A percentile compares a stretch with the other conserved stretches of the same genome.
Evolutionary conservation across 495 filamentous ascomycete species (phyloP).

Genomic region (Penicillium crystallinum): DNA sequence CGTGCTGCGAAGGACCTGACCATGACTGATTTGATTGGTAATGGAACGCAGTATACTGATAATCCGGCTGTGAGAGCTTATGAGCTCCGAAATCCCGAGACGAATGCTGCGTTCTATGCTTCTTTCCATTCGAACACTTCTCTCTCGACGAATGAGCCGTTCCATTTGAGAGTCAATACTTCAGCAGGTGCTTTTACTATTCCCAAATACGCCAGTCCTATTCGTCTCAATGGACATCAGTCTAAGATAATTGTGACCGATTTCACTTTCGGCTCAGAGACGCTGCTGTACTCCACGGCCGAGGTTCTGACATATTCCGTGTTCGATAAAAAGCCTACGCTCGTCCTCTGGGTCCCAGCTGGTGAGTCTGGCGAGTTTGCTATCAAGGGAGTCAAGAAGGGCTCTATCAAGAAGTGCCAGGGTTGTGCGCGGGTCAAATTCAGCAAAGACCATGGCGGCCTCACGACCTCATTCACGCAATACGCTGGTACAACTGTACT

Average conservation of each 20-base stretch:
- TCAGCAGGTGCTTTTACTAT: slow-evolving; percentile 48
- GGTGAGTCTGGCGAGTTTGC: slow-evolving; percentile 53
- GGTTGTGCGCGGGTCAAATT: slow-evolving; percentile 38
- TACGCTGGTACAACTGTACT: slow-evolving; percentile 42
- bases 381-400: slow-evolving; percentile 41
- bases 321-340: slow-evolving; percentile 41
- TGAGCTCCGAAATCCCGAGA: slow-evolving; percentile 53
- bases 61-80: slow-evolving; percentile 42
- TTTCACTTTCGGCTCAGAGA: slow-evolving; percentile 46
- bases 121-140: slow-evolving; percentile 47
- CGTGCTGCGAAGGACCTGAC: slow-evolving; percentile 50
- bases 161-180: slow-evolving; percentile 50
- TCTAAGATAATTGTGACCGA: slow-evolving; percentile 59
- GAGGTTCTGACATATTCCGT: slow-evolving; percentile 51
- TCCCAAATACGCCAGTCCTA: slow-evolving; percentile 30
- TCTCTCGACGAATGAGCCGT: slow-evolving; percentile 39
- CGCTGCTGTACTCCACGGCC: slow-evolving; percentile 55
- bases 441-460: slow-evolving; percentile 22
- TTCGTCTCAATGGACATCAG: slow-evolving; percentile 53
- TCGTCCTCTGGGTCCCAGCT: slow-evolving; percentile 50
- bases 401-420: slow-evolving; percentile 25
- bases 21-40: slow-evolving; percentile 48
- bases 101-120: slow-evolving; percentile 53
- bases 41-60: slow-evolving; percentile 53
- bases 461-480: slow-evolving; percentile 42